Base-by-base conservation (phyloP, 78 protist genomes). In the Protostelium mycophagum region DNA sequence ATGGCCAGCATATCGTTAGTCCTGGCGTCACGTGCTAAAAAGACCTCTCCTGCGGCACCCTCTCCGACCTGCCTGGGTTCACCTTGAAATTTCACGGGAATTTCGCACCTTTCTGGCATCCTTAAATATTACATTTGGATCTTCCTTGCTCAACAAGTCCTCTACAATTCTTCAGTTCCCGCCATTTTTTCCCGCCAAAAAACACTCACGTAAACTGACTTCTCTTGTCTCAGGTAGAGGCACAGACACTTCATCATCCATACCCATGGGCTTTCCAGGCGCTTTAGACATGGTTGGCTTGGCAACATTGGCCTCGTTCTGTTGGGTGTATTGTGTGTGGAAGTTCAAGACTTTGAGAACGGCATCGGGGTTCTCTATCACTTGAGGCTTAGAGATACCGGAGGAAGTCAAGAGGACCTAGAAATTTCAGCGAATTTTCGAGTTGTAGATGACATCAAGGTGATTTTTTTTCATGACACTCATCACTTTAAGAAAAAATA, bases 41-140 rank as follows among this genome's bases (percentile, higher is more conserved):
- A 93, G 83, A 93, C 96, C 84, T 93, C 96, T 84, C 96, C 96
- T 34, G 95, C 95, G 1, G 95, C 95, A 5, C 85, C 85, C 85
- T 83, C 85, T 31, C 85, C 85, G 34, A 83, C 37, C 85, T 83
- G 23, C 34, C 10, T 31, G 36, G 36, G 1, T 25, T 83, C 85
- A 28, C 88, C 90, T n/a, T n/a, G n/a, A n/a, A n/a, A n/a, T n/a
- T n/a, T n/a, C n/a, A n/a, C n/a, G n/a, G n/a, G n/a, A n/a, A 90
- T 35, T 88, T 91, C 86, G 90, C 94, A 89, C 89, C 86, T 89
- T 92, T 92, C 38, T 84, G 88, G 0, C 85, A 63, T n/a, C 91
- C 91, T 0, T 92, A 90, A 25, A 91, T 88, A 89, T 39, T 87
- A 83, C 89, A 83, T 86, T 92, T 88, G 94, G 94, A 92, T 92